Evolutionary conservation across 768 basidiomycete species (phyloP).

Genomic region (Stropharia rugosoannulata): DNA sequence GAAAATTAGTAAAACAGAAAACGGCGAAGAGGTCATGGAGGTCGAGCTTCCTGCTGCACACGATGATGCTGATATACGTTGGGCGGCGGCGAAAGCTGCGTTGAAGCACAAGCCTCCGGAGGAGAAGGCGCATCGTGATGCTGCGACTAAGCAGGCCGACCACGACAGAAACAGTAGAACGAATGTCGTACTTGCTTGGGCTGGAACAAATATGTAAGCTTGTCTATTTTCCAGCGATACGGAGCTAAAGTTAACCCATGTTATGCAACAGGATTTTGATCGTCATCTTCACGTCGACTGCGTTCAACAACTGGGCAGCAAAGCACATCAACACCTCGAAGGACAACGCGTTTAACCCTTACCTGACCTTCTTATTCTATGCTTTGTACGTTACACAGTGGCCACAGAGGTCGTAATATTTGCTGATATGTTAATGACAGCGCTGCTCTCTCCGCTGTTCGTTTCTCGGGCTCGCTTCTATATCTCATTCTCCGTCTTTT

Average conservation of each 20-base stretch:
- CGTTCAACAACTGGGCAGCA: slow-evolving; percentile 74
- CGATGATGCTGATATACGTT: slow-evolving; percentile 87
- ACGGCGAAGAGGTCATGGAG: slow-evolving; percentile 86
- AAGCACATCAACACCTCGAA: slow-evolving; percentile 47
- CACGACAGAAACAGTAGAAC: slow-evolving; percentile 82
- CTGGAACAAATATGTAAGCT: slow-evolving; percentile 80
- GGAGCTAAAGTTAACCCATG: slow-evolving; percentile 2
- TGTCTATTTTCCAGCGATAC: neutral
- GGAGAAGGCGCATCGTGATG: slow-evolving; percentile 79
- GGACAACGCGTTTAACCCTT: slow-evolving; percentile 79
- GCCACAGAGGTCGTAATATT: slow-evolving; percentile 1
- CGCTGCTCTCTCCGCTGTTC: slow-evolving; percentile 76
- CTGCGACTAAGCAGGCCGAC: slow-evolving; percentile 90
- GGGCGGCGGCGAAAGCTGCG: slow-evolving; percentile 75
- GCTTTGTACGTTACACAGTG: slow-evolving; percentile 36
- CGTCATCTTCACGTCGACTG: slow-evolving; percentile 71
- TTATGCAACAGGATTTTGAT: slow-evolving; percentile 56
- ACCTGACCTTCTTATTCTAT: slow-evolving; percentile 80
- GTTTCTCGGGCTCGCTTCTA: slow-evolving; percentile 76
- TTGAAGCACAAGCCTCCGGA: slow-evolving; percentile 66
- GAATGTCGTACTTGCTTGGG: slow-evolving; percentile 82
- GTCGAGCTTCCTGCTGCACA: slow-evolving; percentile 78
- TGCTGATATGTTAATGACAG: slow-evolving; percentile 31
- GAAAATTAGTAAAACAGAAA: slow-evolving; percentile 73
- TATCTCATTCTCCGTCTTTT: slow-evolving; percentile 79